Conservation (phyloP, 2,329 filamentous ascomycete genomes). For the Trichoderma aggressivum region DNA sequence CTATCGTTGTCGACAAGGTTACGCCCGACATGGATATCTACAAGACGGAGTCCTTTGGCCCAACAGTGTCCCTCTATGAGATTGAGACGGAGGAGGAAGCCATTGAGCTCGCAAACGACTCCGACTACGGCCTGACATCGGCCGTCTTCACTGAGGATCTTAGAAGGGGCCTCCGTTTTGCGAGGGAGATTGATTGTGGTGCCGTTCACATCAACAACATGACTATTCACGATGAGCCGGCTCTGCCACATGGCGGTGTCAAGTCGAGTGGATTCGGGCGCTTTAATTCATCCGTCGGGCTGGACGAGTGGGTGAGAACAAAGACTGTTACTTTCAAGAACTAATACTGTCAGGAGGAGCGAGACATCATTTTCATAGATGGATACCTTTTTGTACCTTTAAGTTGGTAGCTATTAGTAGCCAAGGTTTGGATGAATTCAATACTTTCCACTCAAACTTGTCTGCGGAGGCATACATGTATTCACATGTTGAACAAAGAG, state of each 20-base stretch:
- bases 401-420: neutral
- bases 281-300: constrained; percentile 52
- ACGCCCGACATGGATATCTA: constrained; percentile 67
- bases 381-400: neutral
- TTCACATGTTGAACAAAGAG: too few relatives aligned
- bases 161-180: constrained; percentile 55
- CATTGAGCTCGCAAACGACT: constrained; percentile 72
- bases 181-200: constrained; percentile 62
- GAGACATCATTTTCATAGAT: neutral
- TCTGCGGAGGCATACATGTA: too few relatives aligned
- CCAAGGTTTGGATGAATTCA: neutral
- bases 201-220: constrained; percentile 66
- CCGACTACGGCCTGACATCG: constrained; percentile 70
- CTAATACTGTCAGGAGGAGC: constrained; percentile 17
- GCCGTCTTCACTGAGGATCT: constrained; percentile 73
- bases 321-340: constrained; percentile 61
- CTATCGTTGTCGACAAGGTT: constrained; percentile 65
- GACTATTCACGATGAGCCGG: constrained; percentile 62
- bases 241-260: constrained; percentile 62
- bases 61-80: constrained; percentile 64
- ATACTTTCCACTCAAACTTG: neutral
- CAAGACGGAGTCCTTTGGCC: constrained; percentile 72
- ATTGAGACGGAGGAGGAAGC: constrained; percentile 71
- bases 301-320: constrained; percentile 60
- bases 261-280: constrained; percentile 63